phyloP scores from a whole-genome alignment of 495 filamentous ascomycete genomes.

The Apiosordaria backusii region DNA sequence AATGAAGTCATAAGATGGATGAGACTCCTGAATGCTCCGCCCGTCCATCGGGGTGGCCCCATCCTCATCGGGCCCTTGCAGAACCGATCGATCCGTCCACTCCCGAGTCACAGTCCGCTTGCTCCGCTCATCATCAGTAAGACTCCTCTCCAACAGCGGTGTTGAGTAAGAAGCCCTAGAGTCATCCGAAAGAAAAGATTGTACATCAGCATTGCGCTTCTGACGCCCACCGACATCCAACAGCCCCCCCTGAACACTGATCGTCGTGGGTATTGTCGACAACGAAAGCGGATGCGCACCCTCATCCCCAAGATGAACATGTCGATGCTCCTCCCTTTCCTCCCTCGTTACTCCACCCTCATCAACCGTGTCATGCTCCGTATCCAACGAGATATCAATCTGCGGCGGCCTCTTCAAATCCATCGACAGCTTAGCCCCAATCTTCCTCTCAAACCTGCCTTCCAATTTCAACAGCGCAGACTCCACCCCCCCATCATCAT shows the following conservation, averaged over 20 bases:
- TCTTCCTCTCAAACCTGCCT: slow-evolving; percentile 67
- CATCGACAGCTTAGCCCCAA: slow-evolving; percentile 38
- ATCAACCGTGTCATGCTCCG: slow-evolving; percentile 16
- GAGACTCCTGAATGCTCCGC: slow-evolving; percentile 34
- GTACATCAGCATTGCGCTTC: slow-evolving; percentile 29
- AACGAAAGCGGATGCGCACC: slow-evolving; percentile 13
- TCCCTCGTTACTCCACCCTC: slow-evolving; percentile 26
- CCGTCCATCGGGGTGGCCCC: slow-evolving; percentile 27
- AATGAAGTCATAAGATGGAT: slow-evolving; percentile 49
- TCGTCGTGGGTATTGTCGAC: slow-evolving; percentile 25
- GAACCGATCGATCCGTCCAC: slow-evolving; percentile 46
- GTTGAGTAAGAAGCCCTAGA: slow-evolving; percentile 66
- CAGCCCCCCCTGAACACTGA: slow-evolving; percentile 24
- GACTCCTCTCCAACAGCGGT: slow-evolving; percentile 69
- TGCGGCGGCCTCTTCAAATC: slow-evolving; percentile 27
- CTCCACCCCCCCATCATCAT: slow-evolving; percentile 88
- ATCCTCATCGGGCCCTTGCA: slow-evolving; percentile 36
- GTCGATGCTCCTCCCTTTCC: slow-evolving; percentile 48
- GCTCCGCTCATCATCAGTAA: slow-evolving; percentile 55
- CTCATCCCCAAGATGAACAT: slow-evolving; percentile 43
- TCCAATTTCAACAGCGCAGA: slow-evolving; percentile 90
- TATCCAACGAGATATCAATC: slow-evolving; percentile 17
- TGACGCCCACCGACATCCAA: slow-evolving; percentile 20
- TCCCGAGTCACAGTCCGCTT: slow-evolving; percentile 35
- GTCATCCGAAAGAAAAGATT: slow-evolving; percentile 49